phyloP scores from a whole-genome alignment of 2,329 filamentous ascomycete genomes.

The Microsporum audouinii region DNA sequence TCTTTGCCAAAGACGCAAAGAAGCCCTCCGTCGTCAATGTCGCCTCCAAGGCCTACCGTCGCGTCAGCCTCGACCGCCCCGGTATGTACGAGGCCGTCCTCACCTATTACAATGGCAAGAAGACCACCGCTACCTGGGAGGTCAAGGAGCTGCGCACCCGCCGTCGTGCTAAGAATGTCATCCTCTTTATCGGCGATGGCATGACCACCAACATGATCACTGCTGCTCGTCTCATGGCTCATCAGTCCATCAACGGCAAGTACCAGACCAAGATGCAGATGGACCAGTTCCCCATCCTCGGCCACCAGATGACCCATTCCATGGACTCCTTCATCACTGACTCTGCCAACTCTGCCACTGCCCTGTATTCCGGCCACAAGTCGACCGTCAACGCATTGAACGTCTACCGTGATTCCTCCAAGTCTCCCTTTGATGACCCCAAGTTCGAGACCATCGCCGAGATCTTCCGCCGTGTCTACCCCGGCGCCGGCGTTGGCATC shows the following conservation, averaged over 20 bases:
- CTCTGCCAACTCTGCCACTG: conserved; percentile 72
- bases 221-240: conserved; percentile 66
- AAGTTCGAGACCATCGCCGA: conserved; percentile 71
- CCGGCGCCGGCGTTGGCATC: conserved; percentile 48
- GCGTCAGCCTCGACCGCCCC: conserved; percentile 63
- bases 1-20: conserved; percentile 62
- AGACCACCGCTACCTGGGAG: conserved; percentile 62
- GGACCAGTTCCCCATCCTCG: conserved; percentile 74
- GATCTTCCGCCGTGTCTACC: conserved; percentile 57
- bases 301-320: conserved; percentile 82
- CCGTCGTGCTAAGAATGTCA: conserved; percentile 72
- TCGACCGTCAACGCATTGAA: conserved; percentile 70
- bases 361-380: conserved; percentile 75
- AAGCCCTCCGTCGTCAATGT: conserved; percentile 67
- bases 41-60: conserved; percentile 65
- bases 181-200: conserved; percentile 68
- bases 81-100: conserved; percentile 68
- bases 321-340: conserved; percentile 79
- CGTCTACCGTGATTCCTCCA: conserved; percentile 68
- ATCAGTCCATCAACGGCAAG: conserved; percentile 74
- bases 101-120: conserved; percentile 60
- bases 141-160: conserved; percentile 59
- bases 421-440: conserved; percentile 64
- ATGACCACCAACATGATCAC: conserved; percentile 43
- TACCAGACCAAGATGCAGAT: conserved; percentile 65